phyloP scores from a whole-genome alignment of 2,329 filamentous ascomycete genomes.

The Botrytis squamosa region DNA sequence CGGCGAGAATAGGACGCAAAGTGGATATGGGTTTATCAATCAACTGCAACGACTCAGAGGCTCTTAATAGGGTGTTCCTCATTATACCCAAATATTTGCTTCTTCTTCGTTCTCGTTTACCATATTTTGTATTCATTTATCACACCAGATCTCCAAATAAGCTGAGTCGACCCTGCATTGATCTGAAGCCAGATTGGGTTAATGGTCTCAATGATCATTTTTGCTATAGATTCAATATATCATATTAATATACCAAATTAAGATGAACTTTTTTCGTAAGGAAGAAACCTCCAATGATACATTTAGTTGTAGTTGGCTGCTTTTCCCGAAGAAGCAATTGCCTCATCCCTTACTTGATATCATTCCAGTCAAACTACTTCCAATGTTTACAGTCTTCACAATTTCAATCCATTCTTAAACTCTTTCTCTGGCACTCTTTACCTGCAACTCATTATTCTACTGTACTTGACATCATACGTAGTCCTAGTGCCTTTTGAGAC shows the following conservation, averaged over 20 bases:
- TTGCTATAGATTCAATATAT: background rate
- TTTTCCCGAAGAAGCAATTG: background rate
- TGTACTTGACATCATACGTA: background rate
- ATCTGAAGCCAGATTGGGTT: background rate
- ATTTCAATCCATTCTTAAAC: background rate
- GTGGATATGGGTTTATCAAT: constrained; percentile 41
- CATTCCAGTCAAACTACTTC: background rate
- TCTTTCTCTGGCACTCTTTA: background rate
- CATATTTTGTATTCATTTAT: background rate
- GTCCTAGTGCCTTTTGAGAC: background rate
- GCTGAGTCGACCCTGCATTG: background rate
- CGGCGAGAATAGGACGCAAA: constrained; percentile 32
- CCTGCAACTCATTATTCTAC: background rate
- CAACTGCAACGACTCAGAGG: constrained; percentile 41
- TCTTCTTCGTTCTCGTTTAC: background rate
- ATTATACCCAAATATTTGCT: background rate
- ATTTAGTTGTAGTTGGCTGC: background rate
- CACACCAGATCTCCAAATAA: background rate
- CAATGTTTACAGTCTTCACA: background rate
- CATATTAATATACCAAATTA: background rate
- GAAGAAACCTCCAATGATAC: background rate
- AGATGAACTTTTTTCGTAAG: too few relatives aligned
- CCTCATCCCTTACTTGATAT: background rate
- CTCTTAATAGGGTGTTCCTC: constrained; percentile 27
- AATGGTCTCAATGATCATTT: background rate